phyloP scores from a whole-genome alignment of 225 moss, liverwort and hornwort species.

The Neckera pumila region DNA sequence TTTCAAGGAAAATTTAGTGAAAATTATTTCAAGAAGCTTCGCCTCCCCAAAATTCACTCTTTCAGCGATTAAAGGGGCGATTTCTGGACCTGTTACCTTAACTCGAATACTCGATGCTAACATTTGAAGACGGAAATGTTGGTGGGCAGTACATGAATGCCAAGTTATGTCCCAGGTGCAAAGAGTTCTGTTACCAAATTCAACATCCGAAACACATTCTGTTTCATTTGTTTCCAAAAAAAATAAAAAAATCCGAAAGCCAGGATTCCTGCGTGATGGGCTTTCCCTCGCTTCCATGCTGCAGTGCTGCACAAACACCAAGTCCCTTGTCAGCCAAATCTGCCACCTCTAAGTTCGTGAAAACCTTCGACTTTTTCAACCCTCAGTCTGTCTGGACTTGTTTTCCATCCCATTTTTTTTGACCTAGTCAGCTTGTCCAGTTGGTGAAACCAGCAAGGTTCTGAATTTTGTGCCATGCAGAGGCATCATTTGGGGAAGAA shows the following conservation, averaged over 20 bases:
- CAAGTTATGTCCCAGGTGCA: background rate
- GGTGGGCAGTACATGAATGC: no score
- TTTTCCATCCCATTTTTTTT: background rate
- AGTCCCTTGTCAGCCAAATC: background rate
- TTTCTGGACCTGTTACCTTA: no score
- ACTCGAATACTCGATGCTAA: no score
- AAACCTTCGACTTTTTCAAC: background rate
- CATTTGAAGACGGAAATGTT: background rate
- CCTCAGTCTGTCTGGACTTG: background rate
- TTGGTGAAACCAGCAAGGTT: no score
- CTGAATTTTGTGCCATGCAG: background rate
- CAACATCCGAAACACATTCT: rapidly evolving
- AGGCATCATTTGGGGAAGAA: background rate
- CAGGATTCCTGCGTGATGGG: background rate
- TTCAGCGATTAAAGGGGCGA: no score
- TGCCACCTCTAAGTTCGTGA: background rate
- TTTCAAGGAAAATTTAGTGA: no score
- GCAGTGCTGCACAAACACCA: background rate
- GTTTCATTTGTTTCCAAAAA: no score
- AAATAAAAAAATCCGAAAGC: rapidly evolving
- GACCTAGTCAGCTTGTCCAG: background rate
- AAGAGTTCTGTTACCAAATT: background rate
- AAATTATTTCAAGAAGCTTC: no score
- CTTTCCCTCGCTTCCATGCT: background rate
- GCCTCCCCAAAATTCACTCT: no score